Conservation (phyloP, 805 yeast species). For the Naumovozyma baii region DNA sequence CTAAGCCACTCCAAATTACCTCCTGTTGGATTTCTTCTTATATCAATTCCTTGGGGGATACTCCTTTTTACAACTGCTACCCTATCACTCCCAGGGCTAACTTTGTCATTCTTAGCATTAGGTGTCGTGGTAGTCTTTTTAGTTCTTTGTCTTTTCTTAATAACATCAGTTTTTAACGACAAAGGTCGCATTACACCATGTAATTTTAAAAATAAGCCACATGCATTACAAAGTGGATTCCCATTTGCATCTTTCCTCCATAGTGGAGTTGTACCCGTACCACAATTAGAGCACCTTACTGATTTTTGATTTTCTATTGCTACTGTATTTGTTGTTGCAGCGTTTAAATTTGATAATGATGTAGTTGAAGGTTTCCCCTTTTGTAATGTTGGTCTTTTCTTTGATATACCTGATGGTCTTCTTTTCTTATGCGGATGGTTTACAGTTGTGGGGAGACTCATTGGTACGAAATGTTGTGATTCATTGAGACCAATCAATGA, state of each 20-base stretch:
- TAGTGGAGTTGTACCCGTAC: constrained; percentile 80
- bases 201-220: constrained; percentile 81
- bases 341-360: constrained; percentile 1
- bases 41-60: background rate
- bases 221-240: constrained; percentile 86
- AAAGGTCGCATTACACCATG: constrained; percentile 91
- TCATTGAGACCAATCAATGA: background rate
- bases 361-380: constrained; percentile 1
- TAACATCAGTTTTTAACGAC: constrained; percentile 81
- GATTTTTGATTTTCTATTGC: background rate
- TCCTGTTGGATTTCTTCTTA: background rate
- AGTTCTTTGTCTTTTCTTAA: constrained; percentile 72
- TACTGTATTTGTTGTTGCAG: constrained; percentile 5
- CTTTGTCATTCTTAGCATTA: no score
- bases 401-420: constrained; percentile 2
- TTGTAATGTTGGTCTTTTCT: constrained; percentile 1
- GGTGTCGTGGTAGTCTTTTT: constrained; percentile 1
- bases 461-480: background rate
- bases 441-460: background rate
- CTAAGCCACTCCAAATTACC: constrained; percentile 2
- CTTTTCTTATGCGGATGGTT: constrained; percentile 2
- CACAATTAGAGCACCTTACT: constrained; percentile 71
- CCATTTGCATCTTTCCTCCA: constrained; percentile 92
- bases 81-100: no score
- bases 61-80: no score